Conservation (phyloP, 1,284 basidiomycete species). For the Irpex lacteus region DNA sequence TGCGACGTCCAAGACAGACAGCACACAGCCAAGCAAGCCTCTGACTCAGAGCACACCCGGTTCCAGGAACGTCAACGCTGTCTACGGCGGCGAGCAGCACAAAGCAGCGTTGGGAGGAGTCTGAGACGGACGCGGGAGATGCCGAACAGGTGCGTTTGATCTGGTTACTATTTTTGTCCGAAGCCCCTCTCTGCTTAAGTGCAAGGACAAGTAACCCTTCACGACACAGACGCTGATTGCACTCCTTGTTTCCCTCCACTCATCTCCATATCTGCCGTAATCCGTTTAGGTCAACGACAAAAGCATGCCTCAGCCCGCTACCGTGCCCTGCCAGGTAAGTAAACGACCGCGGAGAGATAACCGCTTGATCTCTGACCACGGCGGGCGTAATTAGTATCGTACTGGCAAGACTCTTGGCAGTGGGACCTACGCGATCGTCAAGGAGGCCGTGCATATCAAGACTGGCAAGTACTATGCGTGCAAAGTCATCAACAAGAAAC, state of each 20-base stretch:
- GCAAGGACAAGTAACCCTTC: background rate
- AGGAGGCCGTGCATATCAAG: constrained; percentile 95
- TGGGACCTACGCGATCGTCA: constrained; percentile 89
- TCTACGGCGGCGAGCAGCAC: background rate
- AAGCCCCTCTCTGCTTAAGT: background rate
- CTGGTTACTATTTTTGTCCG: background rate
- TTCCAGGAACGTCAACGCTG: background rate
- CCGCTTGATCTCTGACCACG: background rate
- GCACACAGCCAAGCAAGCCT: background rate
- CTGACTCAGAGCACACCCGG: background rate
- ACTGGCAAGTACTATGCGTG: constrained; percentile 86
- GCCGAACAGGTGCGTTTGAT: background rate
- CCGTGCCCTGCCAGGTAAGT: constrained; percentile 64
- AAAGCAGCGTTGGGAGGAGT: background rate
- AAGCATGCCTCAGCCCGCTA: constrained; percentile 31
- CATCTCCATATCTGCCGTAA: background rate
- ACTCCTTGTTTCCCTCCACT: background rate
- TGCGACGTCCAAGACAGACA: background rate
- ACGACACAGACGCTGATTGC: background rate
- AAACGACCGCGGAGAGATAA: background rate
- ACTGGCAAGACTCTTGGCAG: constrained; percentile 92
- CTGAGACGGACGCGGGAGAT: background rate
- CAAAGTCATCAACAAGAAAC: constrained; percentile 95
- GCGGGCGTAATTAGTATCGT: constrained; percentile 63
- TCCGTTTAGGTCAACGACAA: background rate